Conservation (phyloP, 2,329 filamentous ascomycete species). For the Sclerotinia spermophila region DNA sequence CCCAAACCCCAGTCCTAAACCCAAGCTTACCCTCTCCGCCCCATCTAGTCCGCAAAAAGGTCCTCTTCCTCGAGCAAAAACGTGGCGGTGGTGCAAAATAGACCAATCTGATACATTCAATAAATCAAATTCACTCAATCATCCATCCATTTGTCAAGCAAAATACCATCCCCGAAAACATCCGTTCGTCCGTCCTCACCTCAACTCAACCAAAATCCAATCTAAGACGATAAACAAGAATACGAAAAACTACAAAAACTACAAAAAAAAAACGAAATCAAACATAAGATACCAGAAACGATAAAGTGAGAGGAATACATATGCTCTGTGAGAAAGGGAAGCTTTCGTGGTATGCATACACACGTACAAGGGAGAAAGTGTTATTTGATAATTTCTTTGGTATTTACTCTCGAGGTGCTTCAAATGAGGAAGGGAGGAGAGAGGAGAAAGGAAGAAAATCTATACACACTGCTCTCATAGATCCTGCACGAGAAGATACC, state of each 20-base stretch:
- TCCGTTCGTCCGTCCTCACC: no score
- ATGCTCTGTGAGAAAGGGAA: background rate
- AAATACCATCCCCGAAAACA: background rate
- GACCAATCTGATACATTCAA: background rate
- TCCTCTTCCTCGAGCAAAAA: conserved; percentile 92
- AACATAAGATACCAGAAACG: background rate
- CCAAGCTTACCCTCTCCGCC: conserved; percentile 8
- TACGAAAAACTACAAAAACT: background rate
- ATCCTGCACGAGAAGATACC: background rate
- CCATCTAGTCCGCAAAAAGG: conserved; percentile 78
- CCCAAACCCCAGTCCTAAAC: background rate
- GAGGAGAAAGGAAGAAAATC: background rate
- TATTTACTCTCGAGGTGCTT: background rate
- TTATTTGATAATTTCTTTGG: background rate
- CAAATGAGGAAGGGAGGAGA: background rate
- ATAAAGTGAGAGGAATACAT: background rate
- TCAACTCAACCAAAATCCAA: background rate
- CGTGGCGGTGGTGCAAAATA: conserved; percentile 62
- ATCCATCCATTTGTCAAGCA: background rate
- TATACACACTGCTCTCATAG: background rate
- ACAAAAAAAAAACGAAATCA: background rate
- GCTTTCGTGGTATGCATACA: background rate
- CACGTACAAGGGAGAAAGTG: background rate
- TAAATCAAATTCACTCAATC: no score
- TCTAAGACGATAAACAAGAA: background rate